Percentiles rank a stretch among this genome's conserved stretches.
Conservation (phyloP, 768 basidiomycete genomes). For the Tulasnella sp. region DNA sequence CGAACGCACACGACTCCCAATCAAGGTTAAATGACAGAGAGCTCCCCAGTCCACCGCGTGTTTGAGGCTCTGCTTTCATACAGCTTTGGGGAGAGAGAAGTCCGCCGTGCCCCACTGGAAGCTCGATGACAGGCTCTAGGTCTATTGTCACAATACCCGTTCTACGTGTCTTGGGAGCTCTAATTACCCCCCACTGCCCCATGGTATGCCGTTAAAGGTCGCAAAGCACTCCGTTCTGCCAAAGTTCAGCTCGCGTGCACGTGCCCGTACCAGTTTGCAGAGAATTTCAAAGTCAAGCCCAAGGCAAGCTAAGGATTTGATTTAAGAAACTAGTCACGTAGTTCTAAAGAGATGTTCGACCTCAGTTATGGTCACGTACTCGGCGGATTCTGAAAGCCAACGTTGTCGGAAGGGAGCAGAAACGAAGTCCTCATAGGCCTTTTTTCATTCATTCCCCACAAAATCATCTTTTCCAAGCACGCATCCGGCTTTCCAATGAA, state of each 20-base stretch:
- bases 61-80: not conserved
- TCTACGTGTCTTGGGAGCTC: not conserved
- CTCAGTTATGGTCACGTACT: not conserved
- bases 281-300: not conserved
- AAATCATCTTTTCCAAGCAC: not conserved
- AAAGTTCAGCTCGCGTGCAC: not conserved
- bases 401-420: not conserved
- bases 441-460: not conserved
- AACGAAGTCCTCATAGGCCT: not conserved
- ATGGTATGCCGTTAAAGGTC: not conserved
- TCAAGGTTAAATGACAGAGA: conserved; percentile 3
- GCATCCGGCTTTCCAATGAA: not conserved
- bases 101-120: not conserved
- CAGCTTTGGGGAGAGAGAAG: not conserved
- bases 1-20: not conserved
- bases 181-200: not conserved
- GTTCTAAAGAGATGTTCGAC: not conserved
- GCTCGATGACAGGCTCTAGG: not conserved
- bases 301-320: not conserved
- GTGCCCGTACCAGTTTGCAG: not conserved
- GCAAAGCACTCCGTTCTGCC: not conserved
- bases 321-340: not conserved
- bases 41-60: not conserved
- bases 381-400: not conserved
- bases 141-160: not conserved